Evolutionary conservation across 495 filamentous ascomycete genomes (phyloP).

Genomic region (Glarea lozoyensis): DNA sequence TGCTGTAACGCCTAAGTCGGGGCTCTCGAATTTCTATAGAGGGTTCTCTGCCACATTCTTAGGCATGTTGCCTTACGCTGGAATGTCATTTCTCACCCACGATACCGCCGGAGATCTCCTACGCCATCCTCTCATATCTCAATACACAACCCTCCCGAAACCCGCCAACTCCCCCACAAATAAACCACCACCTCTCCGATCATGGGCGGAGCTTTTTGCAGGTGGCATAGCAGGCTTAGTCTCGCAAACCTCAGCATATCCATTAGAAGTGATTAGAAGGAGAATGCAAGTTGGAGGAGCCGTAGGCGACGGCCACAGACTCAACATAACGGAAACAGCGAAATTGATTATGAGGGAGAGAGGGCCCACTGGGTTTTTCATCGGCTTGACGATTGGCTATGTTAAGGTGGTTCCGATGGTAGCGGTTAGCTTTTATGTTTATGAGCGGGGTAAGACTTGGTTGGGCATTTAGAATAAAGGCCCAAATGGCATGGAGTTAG

Average conservation of each 20-base stretch:
- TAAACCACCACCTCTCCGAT: conserved; percentile 56
- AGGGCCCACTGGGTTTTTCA: conserved; percentile 79
- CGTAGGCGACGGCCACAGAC: conserved; percentile 74
- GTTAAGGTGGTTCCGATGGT: conserved; percentile 88
- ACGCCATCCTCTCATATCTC: conserved; percentile 51
- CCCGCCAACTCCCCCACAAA: conserved; percentile 34
- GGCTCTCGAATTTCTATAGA: conserved; percentile 86
- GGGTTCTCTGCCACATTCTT: conserved; percentile 83
- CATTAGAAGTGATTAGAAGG: conserved; percentile 82
- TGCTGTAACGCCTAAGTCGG: conserved; percentile 43
- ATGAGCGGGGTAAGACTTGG: conserved; percentile 70
- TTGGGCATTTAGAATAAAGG: conserved; percentile 52
- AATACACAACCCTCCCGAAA: conserved; percentile 53
- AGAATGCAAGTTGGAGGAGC: conserved; percentile 95
- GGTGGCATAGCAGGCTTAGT: conserved; percentile 81
- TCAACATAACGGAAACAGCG: conserved; percentile 72
- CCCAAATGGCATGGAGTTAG: neutral
- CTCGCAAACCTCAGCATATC: conserved; percentile 87
- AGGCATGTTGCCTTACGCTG: conserved; percentile 95
- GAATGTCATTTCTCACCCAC: conserved; percentile 94
- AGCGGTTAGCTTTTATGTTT: conserved; percentile 67
- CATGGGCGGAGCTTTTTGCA: conserved; percentile 75
- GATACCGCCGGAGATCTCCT: conserved; percentile 78
- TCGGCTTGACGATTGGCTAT: conserved; percentile 91
- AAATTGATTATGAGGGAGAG: conserved; percentile 61